These are phyloP conservation scores for Stagonosporopsis vannaccii DNA, from an alignment of 2,329 filamentous ascomycete genomes.

Conservation along the genomic window DNA sequence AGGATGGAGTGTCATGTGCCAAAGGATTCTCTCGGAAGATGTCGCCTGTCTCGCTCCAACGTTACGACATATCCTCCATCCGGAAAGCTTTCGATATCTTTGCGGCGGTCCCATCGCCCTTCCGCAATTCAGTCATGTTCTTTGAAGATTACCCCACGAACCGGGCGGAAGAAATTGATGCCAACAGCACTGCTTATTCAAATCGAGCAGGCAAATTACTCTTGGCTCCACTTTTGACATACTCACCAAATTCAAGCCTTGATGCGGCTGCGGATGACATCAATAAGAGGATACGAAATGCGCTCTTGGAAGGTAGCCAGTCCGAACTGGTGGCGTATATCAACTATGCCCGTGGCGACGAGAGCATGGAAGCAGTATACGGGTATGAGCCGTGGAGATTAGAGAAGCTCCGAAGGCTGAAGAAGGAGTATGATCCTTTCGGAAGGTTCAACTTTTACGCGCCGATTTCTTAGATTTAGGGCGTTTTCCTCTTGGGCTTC, in stretches of 20 bases:
- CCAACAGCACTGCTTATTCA: constrained; percentile 29
- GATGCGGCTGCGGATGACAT: neutral
- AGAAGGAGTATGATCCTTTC: constrained; percentile 45
- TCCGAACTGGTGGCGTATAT: constrained; percentile 32
- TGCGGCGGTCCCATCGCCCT: neutral
- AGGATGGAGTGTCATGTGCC: neutral
- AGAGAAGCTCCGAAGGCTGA: constrained; percentile 41
- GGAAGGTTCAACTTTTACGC: constrained; percentile 39
- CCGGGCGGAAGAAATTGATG: constrained; percentile 20
- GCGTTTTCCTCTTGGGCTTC: neutral
- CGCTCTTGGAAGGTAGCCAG: neutral
- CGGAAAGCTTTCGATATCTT: constrained; percentile 4
- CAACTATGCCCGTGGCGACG: constrained; percentile 45
- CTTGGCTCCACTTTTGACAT: neutral
- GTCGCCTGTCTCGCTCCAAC: neutral
- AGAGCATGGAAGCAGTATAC: constrained; percentile 41
- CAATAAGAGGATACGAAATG: neutral
- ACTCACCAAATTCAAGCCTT: constrained; percentile 1
- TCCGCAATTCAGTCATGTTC: constrained; percentile 18
- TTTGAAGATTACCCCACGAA: constrained; percentile 30
- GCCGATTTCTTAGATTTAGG: constrained; percentile 21
- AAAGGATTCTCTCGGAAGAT: constrained; percentile 1
- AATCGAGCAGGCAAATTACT: constrained; percentile 26
- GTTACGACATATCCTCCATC: neutral
- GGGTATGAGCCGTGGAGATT: constrained; percentile 46